phyloP scores from a whole-genome alignment of 2,329 filamentous ascomycete species.

The Aspergillus sp. region DNA sequence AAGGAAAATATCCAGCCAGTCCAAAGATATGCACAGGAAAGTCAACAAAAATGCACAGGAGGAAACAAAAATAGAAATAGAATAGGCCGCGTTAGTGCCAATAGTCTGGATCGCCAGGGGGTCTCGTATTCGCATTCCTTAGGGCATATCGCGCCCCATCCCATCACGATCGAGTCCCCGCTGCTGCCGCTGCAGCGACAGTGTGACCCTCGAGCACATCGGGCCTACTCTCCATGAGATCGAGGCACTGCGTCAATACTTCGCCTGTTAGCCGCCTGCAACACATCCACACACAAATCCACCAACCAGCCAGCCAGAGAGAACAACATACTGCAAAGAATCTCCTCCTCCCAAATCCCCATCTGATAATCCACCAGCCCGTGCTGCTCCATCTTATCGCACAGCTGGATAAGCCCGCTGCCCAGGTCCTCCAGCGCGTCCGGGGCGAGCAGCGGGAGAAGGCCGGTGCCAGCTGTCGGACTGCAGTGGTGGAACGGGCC shows the following conservation, averaged over 20 bases:
- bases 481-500: constrained; percentile 48
- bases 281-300: background rate
- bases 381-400: constrained; percentile 77
- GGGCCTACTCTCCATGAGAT: constrained; percentile 38
- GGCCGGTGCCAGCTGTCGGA: no score
- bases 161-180: constrained; percentile 19
- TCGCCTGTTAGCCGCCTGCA: background rate
- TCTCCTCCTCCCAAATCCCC: constrained; percentile 91
- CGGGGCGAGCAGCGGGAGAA: constrained; percentile 59
- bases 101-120: no score
- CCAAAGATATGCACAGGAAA: no score
- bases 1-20: no score
- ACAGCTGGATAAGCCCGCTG: constrained; percentile 69
- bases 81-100: no score
- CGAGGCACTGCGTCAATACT: constrained; percentile 47
- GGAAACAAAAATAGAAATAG: no score
- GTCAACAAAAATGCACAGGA: no score
- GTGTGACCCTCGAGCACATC: constrained; percentile 16
- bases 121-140: no score
- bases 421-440: constrained; percentile 69
- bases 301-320: background rate
- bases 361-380: constrained; percentile 97
- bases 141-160: background rate
- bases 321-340: constrained; percentile 61
- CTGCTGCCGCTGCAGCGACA: constrained; percentile 11